Base-by-base conservation (phyloP, 345 rosid genomes). In the Gossypium ekmanianum region DNA sequence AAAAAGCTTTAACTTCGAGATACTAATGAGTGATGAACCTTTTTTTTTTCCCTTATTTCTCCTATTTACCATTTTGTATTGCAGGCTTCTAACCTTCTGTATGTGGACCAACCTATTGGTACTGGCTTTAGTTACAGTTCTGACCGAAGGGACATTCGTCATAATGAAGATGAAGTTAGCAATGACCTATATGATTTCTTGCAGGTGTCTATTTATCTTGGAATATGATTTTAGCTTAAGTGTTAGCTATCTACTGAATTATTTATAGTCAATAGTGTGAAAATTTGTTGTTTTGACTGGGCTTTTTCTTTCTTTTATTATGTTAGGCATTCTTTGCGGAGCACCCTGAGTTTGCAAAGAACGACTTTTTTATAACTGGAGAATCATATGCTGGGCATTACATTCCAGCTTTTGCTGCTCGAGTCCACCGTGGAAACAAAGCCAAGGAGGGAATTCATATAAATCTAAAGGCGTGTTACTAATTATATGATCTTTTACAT, bases 41-140 rank as follows among this genome's bases (percentile, higher is more conserved):
- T 16, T 51, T 48, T 48, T 24, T 24, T 44, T 45, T 45, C 50
- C 50, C 24, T 45, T 67, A 8, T 45, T 11, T 52, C 2, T 47
- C 4, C 24, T 16, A 12, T 11, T 65, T 66, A 45, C 13, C 14
- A 3, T 4, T 1, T 73, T 48, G 34, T 54, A 4, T 75, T 81
- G 62, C 85, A 95, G 99, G 97, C 78, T 45, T 91, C 99, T 66
- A 96, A 93, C 81, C 93, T 96, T 82, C 81, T 96, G 20, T 93
- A 90, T 78, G 94, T 96, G 76, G 99, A 96, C 77, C 99, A 96
- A 85, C 99, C 99, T 51, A 84, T 84, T 81, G 99, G 99, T 29
- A 96, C 99, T 75, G 99, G 99, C 44, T 96, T 91, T 85, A 96
- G 99, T 84, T 96, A 86, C 76, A 91, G 87, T 9, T 86, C 97